phyloP scores from a whole-genome alignment of 345 rosid species.

The Sapria himalayana region DNA sequence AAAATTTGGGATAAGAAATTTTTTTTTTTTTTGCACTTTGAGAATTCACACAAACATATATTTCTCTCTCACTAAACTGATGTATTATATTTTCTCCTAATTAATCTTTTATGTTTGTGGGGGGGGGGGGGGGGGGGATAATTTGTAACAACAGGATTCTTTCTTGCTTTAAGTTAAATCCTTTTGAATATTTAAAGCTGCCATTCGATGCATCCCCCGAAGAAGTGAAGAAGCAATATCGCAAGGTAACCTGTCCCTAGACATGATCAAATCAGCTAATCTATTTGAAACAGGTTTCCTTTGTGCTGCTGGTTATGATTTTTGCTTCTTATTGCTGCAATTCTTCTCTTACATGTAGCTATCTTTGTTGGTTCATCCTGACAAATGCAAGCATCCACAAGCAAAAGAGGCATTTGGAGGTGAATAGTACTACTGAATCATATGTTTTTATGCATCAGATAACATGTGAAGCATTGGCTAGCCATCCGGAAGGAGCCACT shows the following conservation, averaged over 20 bases:
- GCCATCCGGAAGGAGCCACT: too few relatives aligned
- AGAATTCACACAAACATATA: too few relatives aligned
- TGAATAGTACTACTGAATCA: conserved; percentile 12
- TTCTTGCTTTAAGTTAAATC: conserved; percentile 91
- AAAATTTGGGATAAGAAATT: too few relatives aligned
- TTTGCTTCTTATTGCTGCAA: too few relatives aligned
- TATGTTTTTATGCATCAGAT: too few relatives aligned
- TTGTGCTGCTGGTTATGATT: too few relatives aligned
- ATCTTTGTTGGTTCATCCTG: conserved; percentile 91
- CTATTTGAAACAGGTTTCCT: too few relatives aligned
- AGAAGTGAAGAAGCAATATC: conserved; percentile 70
- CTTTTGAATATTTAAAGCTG: conserved; percentile 66
- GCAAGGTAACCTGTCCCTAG: conserved; percentile 42
- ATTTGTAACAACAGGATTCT: conserved; percentile 39
- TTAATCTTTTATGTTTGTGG: not conserved
- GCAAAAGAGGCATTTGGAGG: conserved; percentile 98
- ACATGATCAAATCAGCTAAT: not conserved
- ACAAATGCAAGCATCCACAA: conserved; percentile 94
- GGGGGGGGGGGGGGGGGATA: too few relatives aligned
- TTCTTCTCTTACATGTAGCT: too few relatives aligned
- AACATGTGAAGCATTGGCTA: too few relatives aligned
- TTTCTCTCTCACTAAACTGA: too few relatives aligned
- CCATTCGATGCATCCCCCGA: conserved; percentile 55
- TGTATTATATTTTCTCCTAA: not conserved
- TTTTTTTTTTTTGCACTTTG: too few relatives aligned